These are phyloP conservation scores for Bolboschoenus planiculmis DNA, from an alignment of 176 grass and related monocot species.

Conservation along the genomic window DNA sequence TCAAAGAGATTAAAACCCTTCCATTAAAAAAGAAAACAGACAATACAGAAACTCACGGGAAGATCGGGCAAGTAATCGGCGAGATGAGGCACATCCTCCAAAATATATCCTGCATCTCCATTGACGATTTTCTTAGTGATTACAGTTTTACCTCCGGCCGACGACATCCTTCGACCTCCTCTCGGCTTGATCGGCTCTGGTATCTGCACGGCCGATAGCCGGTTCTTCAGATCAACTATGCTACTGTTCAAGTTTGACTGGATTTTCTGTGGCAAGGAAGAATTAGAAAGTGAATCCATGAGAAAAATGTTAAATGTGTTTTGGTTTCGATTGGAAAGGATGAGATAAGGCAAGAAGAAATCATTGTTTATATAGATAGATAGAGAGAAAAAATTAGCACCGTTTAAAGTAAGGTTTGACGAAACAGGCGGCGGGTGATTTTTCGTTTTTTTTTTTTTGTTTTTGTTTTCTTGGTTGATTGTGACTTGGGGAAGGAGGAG, in stretches of 20 bases:
- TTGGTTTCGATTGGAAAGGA: background rate
- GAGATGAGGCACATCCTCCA: constrained; percentile 96
- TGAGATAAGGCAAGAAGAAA: background rate
- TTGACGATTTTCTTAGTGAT: constrained; percentile 52
- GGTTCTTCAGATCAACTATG: constrained; percentile 39
- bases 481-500: constrained; percentile 24
- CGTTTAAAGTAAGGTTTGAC: constrained; percentile 14
- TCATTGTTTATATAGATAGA: background rate
- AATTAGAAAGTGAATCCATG: constrained; percentile 31
- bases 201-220: constrained; percentile 22
- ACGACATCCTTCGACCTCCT: background rate
- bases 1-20: background rate
- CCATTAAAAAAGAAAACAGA: background rate
- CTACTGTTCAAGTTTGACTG: constrained; percentile 5
- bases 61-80: constrained; percentile 67
- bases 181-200: background rate
- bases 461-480: constrained; percentile 7
- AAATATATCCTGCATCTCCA: constrained; percentile 72
- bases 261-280: constrained; percentile 17
- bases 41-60: constrained; percentile 56
- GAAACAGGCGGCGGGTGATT: background rate
- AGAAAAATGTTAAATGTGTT: background rate
- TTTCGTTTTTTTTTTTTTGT: background rate
- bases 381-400: constrained; percentile 5
- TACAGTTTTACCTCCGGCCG: constrained; percentile 31